Evolutionary conservation across 345 rosid species (phyloP), one percentile per base, ranked within the genome.

Genomic region (Hypericum androsaemum): DNA sequence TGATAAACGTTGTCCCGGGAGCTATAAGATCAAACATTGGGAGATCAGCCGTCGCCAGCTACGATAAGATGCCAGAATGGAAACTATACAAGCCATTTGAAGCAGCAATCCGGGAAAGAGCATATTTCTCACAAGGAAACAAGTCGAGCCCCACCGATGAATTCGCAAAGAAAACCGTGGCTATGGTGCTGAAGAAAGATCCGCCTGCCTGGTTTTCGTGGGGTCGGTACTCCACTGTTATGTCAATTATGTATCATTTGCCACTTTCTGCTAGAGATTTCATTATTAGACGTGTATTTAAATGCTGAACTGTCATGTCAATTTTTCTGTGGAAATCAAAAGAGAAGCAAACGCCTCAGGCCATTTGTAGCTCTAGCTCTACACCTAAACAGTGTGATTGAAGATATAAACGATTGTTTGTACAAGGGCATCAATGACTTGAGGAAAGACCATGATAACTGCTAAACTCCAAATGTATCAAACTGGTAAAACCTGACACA

Each of bases 201-300:
- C 95, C 96, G 0, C 89, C 92, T 0, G 71, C 89, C 49, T 90
- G 98, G 96, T 87, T 82, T 70, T 65, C 87, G 14, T 56, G 70
- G 1, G 98, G 96, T 36, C 70, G 56, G 5, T 80, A 59, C 70
- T 87, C 92, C 6, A 84, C 85, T 0, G 1, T 74, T 37, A 64
- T 66, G 71, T 71, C 75, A 14, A 57, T 84, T 51, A 50, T 77
- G 75, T 66, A 82, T 58, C 85, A 90, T 68, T 48, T 84, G 74
- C 98, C 98, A 3, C 58, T 84, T 48, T 64, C 51, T 43, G 13
- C 80, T 47, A 76, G 61, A 72, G 96, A 87, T 63, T 79, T 80
- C 50, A 3, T 90, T 9, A 47, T 61, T 28, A 11, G 17, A 6
- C 49, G 49, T 12, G 8, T 46, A 5, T 16, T 46, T 46, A 13